These are phyloP conservation scores for Spinacia oleracea DNA, from an alignment of 179 eudicot genomes.

Conservation along the genomic window DNA sequence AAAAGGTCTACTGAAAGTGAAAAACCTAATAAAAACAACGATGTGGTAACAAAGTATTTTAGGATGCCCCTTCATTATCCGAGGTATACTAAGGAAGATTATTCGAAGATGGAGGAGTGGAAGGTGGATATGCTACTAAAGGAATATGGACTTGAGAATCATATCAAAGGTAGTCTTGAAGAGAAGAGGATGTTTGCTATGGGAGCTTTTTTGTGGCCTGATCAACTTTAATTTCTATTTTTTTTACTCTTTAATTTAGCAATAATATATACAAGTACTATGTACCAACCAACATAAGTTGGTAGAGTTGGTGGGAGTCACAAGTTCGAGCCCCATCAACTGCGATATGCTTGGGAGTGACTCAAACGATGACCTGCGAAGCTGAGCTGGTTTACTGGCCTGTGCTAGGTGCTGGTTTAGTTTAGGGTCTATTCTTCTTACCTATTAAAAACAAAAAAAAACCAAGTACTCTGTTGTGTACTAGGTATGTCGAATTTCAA, in stretches of 20 bases:
- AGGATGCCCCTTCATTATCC: conserved; percentile 46
- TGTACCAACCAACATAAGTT: too few relatives aligned
- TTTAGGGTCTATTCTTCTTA: too few relatives aligned
- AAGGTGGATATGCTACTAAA: conserved; percentile 32
- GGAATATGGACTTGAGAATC: conserved; percentile 34
- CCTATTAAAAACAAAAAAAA: too few relatives aligned
- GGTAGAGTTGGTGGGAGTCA: too few relatives aligned
- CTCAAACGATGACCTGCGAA: too few relatives aligned
- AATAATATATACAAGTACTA: too few relatives aligned
- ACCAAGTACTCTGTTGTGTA: too few relatives aligned
- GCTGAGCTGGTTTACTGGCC: too few relatives aligned
- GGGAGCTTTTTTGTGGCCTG: conserved; percentile 45
- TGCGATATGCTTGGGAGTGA: too few relatives aligned
- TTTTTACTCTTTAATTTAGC: not conserved
- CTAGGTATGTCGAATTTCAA: too few relatives aligned
- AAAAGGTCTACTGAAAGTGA: not conserved
- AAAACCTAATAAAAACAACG: not conserved
- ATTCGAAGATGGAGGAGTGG: conserved; percentile 44
- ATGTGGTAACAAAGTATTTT: not conserved
- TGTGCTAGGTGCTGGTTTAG: too few relatives aligned
- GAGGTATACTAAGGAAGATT: conserved; percentile 36
- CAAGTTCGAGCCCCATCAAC: too few relatives aligned
- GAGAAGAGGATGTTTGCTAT: conserved; percentile 44
- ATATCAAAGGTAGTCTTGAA: conserved; percentile 33
- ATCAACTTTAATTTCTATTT: conserved; percentile 22